Evolutionary conservation across 257 asterid genomes (phyloP).

Genomic region (Ocimum tenuiflorum): DNA sequence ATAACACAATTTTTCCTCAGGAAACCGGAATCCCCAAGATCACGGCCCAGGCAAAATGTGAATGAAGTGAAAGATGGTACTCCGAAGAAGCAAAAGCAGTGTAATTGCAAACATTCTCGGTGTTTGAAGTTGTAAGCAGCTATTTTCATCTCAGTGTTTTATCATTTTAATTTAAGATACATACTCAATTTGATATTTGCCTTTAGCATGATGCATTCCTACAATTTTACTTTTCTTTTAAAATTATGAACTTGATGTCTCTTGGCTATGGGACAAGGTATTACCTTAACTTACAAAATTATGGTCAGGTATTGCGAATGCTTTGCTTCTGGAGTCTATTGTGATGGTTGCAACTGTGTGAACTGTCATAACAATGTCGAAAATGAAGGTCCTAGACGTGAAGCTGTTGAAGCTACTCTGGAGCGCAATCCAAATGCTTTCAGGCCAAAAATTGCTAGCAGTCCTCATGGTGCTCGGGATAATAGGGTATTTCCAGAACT

Average conservation of each 20-base stretch:
- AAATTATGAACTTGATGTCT: conserved; percentile 4
- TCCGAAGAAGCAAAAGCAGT: too few species aligned
- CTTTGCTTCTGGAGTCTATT: conserved; percentile 85
- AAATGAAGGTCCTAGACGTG: conserved; percentile 74
- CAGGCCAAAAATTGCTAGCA: conserved; percentile 92
- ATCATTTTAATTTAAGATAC: not conserved
- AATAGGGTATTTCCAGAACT: conserved; percentile 46
- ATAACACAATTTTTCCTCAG: conserved; percentile 31
- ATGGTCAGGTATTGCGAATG: conserved; percentile 88
- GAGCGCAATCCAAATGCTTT: conserved; percentile 96
- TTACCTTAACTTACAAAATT: conserved; percentile 11
- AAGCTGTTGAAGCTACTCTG: too few species aligned
- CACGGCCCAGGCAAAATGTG: conserved; percentile 41
- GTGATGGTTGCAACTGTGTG: conserved; percentile 95
- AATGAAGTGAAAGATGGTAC: conserved; percentile 67
- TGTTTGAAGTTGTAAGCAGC: conserved; percentile 74
- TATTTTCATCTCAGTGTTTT: not conserved
- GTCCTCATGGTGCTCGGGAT: conserved; percentile 80
- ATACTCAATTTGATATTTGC: not conserved
- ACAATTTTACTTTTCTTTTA: not conserved
- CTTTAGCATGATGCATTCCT: not conserved
- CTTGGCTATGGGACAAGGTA: too few species aligned
- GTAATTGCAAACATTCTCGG: too few species aligned
- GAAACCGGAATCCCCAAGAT: conserved; percentile 76
- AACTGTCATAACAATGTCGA: too few species aligned